These are phyloP conservation scores for Fusarium sp. DNA, from an alignment of 2,329 filamentous ascomycete species.

Conservation along the genomic window DNA sequence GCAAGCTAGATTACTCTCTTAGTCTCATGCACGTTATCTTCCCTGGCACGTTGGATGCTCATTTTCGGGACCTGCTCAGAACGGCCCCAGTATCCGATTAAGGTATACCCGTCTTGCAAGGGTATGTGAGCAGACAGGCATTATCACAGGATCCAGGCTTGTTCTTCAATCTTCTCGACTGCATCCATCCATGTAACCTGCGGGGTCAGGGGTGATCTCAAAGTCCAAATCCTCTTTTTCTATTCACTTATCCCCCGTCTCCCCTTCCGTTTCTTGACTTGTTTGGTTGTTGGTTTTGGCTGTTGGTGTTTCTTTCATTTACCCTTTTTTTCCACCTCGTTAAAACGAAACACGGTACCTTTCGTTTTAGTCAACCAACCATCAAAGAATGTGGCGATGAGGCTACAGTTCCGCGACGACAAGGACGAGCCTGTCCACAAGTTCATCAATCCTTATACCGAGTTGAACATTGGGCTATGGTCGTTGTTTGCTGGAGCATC, in stretches of 20 bases:
- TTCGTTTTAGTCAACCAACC: not conserved
- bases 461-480: conserved; percentile 52
- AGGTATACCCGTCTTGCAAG: conserved; percentile 18
- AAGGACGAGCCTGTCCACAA: conserved; percentile 38
- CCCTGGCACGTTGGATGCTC: not conserved
- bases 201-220: conserved; percentile 4
- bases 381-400: conserved; percentile 41
- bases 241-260: conserved; percentile 2
- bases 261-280: not conserved
- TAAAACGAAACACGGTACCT: conserved; percentile 12
- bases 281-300: conserved; percentile 19
- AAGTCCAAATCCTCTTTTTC: conserved; percentile 31
- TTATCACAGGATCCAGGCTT: conserved; percentile 7
- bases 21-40: not conserved
- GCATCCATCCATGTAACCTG: not conserved
- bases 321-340: not conserved
- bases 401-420: conserved; percentile 41
- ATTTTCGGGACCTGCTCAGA: not conserved
- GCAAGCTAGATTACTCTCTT: not conserved
- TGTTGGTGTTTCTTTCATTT: conserved; percentile 4
- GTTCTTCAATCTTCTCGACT: conserved; percentile 7
- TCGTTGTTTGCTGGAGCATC: conserved; percentile 49
- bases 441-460: conserved; percentile 47
- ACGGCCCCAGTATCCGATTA: conserved; percentile 26
- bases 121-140: not conserved